These are phyloP conservation scores for Aspergillus terreus DNA, from an alignment of 2,329 filamentous ascomycete species.

Conservation along the genomic window DNA sequence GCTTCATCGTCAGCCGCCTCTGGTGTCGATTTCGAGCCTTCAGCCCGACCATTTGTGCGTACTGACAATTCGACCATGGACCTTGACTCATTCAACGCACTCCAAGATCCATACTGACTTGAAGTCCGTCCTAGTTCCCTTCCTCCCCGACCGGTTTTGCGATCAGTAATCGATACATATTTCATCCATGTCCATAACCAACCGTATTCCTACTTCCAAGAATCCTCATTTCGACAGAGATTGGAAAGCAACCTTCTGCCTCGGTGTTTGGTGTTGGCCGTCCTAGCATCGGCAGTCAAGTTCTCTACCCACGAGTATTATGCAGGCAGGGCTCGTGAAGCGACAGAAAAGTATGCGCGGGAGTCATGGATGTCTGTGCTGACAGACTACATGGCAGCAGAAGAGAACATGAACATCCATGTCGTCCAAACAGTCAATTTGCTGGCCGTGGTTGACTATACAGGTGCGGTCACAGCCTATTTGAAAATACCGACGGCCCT, in stretches of 20 bases:
- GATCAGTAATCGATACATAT: slow-evolving; percentile 24
- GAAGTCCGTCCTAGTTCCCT: slow-evolving; percentile 4
- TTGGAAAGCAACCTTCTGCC: slow-evolving; percentile 24
- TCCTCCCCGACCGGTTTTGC: slow-evolving; percentile 12
- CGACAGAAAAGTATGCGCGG: slow-evolving; percentile 24
- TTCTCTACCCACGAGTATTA: slow-evolving; percentile 29
- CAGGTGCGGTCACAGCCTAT: slow-evolving; percentile 23
- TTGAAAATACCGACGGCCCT: not conserved
- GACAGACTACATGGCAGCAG: slow-evolving; percentile 29
- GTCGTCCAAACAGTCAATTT: slow-evolving; percentile 38
- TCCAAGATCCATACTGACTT: no score
- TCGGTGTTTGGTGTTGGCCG: slow-evolving; percentile 27
- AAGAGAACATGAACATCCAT: slow-evolving; percentile 28
- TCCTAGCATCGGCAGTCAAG: slow-evolving; percentile 30
- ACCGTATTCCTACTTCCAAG: slow-evolving; percentile 38
- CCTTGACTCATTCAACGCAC: not conserved
- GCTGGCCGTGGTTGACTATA: slow-evolving; percentile 38
- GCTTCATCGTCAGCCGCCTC: not conserved
- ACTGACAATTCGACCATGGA: not conserved
- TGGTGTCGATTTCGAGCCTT: slow-evolving; percentile 14
- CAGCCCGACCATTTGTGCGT: not conserved
- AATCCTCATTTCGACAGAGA: slow-evolving; percentile 27
- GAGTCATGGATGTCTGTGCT: slow-evolving; percentile 35
- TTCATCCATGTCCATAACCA: slow-evolving; percentile 36
- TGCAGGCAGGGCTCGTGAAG: slow-evolving; percentile 18